phyloP scores from a whole-genome alignment of 2,329 filamentous ascomycete genomes.

The Alternaria triticina region DNA sequence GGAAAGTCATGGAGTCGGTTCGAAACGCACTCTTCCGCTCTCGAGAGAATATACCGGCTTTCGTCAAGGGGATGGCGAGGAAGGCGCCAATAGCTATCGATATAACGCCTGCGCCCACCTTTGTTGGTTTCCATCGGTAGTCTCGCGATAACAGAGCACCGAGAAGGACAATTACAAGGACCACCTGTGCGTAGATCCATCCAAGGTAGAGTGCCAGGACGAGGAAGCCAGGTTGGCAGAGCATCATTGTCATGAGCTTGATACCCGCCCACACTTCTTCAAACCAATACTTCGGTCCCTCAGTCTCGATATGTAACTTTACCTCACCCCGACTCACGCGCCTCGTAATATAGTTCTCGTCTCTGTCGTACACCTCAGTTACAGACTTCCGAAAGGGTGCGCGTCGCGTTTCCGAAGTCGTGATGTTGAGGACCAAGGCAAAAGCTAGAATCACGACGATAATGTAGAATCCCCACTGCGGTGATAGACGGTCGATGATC shows the following conservation, averaged over 20 bases:
- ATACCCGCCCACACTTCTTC: slow-evolving; percentile 77
- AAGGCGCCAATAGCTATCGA: slow-evolving; percentile 72
- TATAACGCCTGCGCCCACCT: slow-evolving; percentile 70
- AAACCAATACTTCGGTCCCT: slow-evolving; percentile 77
- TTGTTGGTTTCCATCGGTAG: slow-evolving; percentile 68
- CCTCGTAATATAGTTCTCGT: slow-evolving; percentile 56
- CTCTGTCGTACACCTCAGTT: slow-evolving; percentile 60
- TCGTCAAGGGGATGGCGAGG: slow-evolving; percentile 74
- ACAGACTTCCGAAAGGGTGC: slow-evolving; percentile 73
- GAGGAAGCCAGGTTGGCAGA: slow-evolving; percentile 75
- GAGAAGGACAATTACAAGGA: slow-evolving; percentile 72
- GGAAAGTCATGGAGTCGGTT: slow-evolving; percentile 71
- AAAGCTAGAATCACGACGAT: slow-evolving; percentile 70
- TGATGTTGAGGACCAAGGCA: slow-evolving; percentile 71
- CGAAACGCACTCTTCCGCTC: slow-evolving; percentile 64
- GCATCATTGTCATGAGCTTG: slow-evolving; percentile 71
- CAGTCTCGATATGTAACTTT: slow-evolving; percentile 75
- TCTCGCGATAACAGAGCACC: slow-evolving; percentile 73
- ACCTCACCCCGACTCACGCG: slow-evolving; percentile 74
- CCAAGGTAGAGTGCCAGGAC: slow-evolving; percentile 74
- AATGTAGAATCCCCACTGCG: slow-evolving; percentile 78
- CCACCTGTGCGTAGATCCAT: slow-evolving; percentile 80
- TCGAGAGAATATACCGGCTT: slow-evolving; percentile 72
- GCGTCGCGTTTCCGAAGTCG: slow-evolving; percentile 74
- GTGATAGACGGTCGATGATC: slow-evolving; percentile 68